Base-by-base conservation (phyloP, 1,139 yeast species). In the Debaryomycetaceae sp. region DNA sequence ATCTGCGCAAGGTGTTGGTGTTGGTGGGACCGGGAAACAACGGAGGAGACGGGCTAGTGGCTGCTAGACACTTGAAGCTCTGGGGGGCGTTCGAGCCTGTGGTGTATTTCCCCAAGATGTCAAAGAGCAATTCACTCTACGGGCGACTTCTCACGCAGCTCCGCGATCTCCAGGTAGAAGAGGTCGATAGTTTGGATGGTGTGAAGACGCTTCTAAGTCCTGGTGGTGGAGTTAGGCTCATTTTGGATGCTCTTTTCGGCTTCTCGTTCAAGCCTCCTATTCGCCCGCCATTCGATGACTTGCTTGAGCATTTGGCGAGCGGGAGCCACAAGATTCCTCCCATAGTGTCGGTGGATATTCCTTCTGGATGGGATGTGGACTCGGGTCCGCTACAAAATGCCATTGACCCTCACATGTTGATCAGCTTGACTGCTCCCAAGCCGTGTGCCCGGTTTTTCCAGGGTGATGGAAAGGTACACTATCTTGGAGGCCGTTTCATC, bases 311-410 rank as follows among this genome's bases (percentile, higher is more conserved):
- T 36, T 67, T 91, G 56, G 50, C 69, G 6, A 44, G 46, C 1
- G 62, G 73, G 24, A 55, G 66, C 4, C 44, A 53, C 5, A 54
- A 62, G 7, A 60, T 72, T 7, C 66, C 75, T 4, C 90, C 89
- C 0, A 78, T 91, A 3, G 80, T 88, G 0, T 81, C 96, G 0
- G 87, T 93, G 1, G 99, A 93, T 60, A 82, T 91, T 37, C 99
- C 99, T 0, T 86, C 96, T 0, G 96, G 97, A 0, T 93, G 99
- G 99, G 95, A 90, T 59, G 98, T 93, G 5, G 96, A 93, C 58
- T 59, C 75, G 5, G 99, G 99, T 0, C 96, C 95, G 0, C 56
- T 62, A 0, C 68, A 62, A 4, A 60, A 63, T 1, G 76, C 74
- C 27, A 75, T 78, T 5, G 63, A 63, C 7, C 96, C 99, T 0